Percentiles rank a stretch among this genome's conserved stretches.
phyloP scores from a whole-genome alignment of 148 eudicot species.

The Tetragonia tetragonoides region DNA sequence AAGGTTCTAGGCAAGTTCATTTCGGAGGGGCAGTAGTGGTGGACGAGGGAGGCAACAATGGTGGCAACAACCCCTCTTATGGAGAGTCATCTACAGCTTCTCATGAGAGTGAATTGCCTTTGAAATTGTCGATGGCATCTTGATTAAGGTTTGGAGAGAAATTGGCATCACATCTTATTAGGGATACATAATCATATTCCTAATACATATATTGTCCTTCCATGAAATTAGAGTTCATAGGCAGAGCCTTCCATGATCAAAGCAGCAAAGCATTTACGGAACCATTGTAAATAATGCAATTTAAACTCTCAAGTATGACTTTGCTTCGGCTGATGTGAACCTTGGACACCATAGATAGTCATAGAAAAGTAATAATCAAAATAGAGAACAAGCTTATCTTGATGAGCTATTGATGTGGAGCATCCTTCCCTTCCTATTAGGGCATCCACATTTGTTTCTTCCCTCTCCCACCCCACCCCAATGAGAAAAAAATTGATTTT shows the following conservation, averaged over 20 bases:
- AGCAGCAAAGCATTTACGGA: background rate
- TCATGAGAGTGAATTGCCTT: conserved; percentile 34
- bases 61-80: too few relatives aligned
- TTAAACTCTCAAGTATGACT: conserved; percentile 2
- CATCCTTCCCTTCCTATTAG: too few relatives aligned
- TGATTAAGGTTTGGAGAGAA: background rate
- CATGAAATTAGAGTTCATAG: background rate
- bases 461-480: too few relatives aligned
- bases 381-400: too few relatives aligned
- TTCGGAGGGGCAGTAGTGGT: conserved; percentile 14
- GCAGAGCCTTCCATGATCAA: background rate
- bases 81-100: background rate
- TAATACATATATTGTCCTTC: background rate
- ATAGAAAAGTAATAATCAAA: too few relatives aligned
- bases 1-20: conserved; percentile 13
- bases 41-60: background rate
- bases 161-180: too few relatives aligned
- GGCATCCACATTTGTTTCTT: too few relatives aligned
- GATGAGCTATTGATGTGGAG: too few relatives aligned
- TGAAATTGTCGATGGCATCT: conserved; percentile 27
- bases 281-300: conserved; percentile 7
- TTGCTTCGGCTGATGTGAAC: conserved; percentile 3
- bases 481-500: too few relatives aligned
- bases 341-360: background rate
- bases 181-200: too few relatives aligned